Percentiles rank a stretch among this genome's conserved stretches.
Conservation (phyloP, 169 alveolate species). For the Eimeria acervulina region DNA sequence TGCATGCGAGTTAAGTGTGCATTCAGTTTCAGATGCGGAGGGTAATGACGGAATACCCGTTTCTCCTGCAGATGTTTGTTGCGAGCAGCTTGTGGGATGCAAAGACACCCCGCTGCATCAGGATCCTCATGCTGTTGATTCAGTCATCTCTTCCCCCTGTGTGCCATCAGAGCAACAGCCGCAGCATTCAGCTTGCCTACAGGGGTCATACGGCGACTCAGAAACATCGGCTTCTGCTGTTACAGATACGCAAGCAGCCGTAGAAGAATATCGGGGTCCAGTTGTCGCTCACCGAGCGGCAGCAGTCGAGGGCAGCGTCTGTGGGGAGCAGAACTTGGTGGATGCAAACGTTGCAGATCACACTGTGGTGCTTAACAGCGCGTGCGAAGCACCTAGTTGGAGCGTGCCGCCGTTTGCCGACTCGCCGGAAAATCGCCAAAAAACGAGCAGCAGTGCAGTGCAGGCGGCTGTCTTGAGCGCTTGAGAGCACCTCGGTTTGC, state of each 20-base stretch:
- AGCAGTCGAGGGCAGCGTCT: neutral
- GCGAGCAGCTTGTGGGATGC: conserved; percentile 58
- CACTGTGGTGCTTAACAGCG: conserved; percentile 13
- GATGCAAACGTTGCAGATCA: conserved; percentile 14
- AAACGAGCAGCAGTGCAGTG: conserved; percentile 32
- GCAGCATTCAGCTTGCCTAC: conserved; percentile 5
- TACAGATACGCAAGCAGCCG: neutral
- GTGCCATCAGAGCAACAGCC: conserved; percentile 2
- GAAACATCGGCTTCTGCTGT: neutral
- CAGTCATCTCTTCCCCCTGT: conserved; percentile 16
- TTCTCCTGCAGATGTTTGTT: conserved; percentile 13
- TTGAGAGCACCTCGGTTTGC: neutral
- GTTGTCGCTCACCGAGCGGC: neutral
- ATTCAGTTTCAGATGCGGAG: neutral
- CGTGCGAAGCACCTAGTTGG: conserved; percentile 54
- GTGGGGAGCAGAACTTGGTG: neutral
- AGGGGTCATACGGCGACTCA: neutral
- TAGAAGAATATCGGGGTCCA: neutral
- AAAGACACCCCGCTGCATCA: conserved; percentile 49
- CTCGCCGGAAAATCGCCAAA: neutral
- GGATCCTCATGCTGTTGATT: conserved; percentile 25
- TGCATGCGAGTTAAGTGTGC: neutral
- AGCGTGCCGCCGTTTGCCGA: conserved; percentile 36
- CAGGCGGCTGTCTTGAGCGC: conserved; percentile 51
- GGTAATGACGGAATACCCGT: neutral